Evolutionary conservation across 352 stramenopile species (phyloP).

Genomic region (Pythium aphanidermatum): DNA sequence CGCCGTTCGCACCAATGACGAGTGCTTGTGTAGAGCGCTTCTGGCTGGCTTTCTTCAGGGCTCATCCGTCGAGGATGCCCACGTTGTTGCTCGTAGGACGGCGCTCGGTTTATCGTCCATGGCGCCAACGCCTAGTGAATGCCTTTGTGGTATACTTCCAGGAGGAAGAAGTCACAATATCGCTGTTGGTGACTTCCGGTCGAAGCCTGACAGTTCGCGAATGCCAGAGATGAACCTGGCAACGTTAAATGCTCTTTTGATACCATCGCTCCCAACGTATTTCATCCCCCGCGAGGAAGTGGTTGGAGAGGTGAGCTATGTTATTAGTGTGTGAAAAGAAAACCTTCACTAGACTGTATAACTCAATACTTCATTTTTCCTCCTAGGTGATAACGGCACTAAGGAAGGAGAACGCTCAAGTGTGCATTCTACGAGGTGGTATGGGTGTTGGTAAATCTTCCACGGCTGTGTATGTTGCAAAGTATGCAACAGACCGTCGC

Average conservation of each 20-base stretch:
- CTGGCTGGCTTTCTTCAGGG: conserved; percentile 38
- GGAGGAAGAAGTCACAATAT: conserved; percentile 19
- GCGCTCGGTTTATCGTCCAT: conserved; percentile 4
- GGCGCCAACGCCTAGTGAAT: conserved; percentile 1
- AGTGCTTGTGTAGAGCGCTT: conserved; percentile 23
- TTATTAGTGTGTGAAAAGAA: background rate
- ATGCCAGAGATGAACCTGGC: conserved; percentile 21
- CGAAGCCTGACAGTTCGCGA: background rate
- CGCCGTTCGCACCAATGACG: background rate
- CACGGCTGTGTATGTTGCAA: conserved; percentile 47
- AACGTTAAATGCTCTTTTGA: conserved; percentile 39
- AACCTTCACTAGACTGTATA: background rate
- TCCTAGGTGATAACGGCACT: conserved; percentile 16
- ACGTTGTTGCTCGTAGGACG: conserved; percentile 4
- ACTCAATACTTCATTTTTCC: background rate
- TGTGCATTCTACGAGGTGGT: conserved; percentile 42
- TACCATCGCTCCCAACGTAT: conserved; percentile 45
- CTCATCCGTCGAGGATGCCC: conserved; percentile 29
- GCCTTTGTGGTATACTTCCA: conserved; percentile 18
- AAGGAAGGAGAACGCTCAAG: conserved; percentile 20
- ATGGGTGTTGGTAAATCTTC: conserved; percentile 56
- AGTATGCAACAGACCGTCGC: conserved; percentile 30
- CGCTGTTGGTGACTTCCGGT: conserved; percentile 13
- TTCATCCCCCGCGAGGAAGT: conserved; percentile 45
- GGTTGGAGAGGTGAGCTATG: conserved; percentile 34